Evolutionary conservation across 2,329 filamentous ascomycete genomes (phyloP).

Genomic region (Colletotrichum sp.): DNA sequence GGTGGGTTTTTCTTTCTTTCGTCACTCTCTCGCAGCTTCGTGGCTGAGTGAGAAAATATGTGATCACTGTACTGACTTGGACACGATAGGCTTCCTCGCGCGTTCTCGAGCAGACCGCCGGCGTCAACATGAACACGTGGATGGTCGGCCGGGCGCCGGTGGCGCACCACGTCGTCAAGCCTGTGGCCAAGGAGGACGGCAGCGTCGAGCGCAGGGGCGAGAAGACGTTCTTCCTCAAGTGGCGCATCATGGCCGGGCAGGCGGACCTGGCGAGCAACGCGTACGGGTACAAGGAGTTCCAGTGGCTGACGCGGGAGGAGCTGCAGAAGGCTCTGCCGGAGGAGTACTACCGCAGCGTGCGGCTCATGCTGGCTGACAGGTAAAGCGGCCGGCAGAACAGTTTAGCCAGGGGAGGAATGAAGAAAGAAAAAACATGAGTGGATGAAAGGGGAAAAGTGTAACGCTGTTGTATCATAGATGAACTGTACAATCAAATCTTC

Average conservation of each 20-base stretch:
- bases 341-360: conserved; percentile 76
- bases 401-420: background rate
- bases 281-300: conserved; percentile 80
- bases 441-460: conserved; percentile 24
- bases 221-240: conserved; percentile 97
- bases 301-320: conserved; percentile 93
- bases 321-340: conserved; percentile 68
- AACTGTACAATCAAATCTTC: conserved; percentile 29
- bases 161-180: conserved; percentile 73
- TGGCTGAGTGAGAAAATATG: background rate
- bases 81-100: conserved; percentile 76
- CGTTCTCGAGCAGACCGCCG: conserved; percentile 77
- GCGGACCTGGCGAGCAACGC: conserved; percentile 76
- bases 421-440: background rate
- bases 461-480: conserved; percentile 43
- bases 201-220: conserved; percentile 60
- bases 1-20: conserved; percentile 58
- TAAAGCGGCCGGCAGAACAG: conserved; percentile 41
- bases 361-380: conserved; percentile 83
- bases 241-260: conserved; percentile 96
- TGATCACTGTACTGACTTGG: background rate
- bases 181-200: conserved; percentile 48
- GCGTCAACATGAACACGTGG: conserved; percentile 99
- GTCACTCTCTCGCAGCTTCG: background rate
- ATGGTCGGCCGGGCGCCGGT: conserved; percentile 90